A percentile compares a stretch with the other conserved stretches of the same genome.
phyloP scores from a whole-genome alignment of 2,329 filamentous ascomycete genomes.

The Phoma sp. region DNA sequence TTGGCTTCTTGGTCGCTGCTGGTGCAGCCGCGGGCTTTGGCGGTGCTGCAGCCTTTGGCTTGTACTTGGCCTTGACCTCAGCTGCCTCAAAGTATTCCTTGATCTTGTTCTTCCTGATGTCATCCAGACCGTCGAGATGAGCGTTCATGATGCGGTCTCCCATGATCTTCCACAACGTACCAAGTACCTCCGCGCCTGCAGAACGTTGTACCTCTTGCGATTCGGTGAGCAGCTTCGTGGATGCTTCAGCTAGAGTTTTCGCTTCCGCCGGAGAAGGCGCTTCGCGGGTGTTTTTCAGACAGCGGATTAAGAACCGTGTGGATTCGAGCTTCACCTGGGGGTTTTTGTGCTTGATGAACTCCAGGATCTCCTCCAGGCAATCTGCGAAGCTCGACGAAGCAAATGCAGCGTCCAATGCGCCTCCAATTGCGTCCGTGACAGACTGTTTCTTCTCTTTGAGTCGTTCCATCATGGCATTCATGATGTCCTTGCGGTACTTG shows the following conservation, averaged over 20 bases:
- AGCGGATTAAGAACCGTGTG: conserved; percentile 89
- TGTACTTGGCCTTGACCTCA: conserved; percentile 87
- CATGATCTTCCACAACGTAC: conserved; percentile 98
- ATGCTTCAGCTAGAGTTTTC: conserved; percentile 81
- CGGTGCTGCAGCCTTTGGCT: conserved; percentile 78
- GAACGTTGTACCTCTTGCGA: conserved; percentile 84
- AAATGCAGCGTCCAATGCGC: conserved; percentile 78
- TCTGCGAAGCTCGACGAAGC: conserved; percentile 75
- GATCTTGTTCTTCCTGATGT: conserved; percentile 93
- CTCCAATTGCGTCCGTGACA: conserved; percentile 85
- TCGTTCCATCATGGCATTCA: conserved; percentile 91
- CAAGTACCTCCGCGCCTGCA: conserved; percentile 88
- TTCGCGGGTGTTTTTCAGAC: conserved; percentile 79
- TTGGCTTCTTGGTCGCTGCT: conserved; percentile 45
- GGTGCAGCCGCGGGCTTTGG: conserved; percentile 60
- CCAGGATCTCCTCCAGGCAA: conserved; percentile 86
- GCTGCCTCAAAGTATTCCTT: conserved; percentile 88
- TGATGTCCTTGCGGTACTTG: conserved; percentile 80
- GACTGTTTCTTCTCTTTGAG: conserved; percentile 96
- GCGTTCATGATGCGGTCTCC: conserved; percentile 95
- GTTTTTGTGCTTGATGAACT: conserved; percentile 91
- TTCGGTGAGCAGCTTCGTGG: conserved; percentile 89
- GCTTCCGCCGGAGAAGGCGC: conserved; percentile 87
- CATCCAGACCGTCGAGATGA: conserved; percentile 88
- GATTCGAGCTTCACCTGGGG: conserved; percentile 97